Evolutionary conservation across 1,284 basidiomycete genomes (phyloP), one percentile per base, ranked within the genome.

Genomic region (Austroboletus olivaceoglutinosus): DNA sequence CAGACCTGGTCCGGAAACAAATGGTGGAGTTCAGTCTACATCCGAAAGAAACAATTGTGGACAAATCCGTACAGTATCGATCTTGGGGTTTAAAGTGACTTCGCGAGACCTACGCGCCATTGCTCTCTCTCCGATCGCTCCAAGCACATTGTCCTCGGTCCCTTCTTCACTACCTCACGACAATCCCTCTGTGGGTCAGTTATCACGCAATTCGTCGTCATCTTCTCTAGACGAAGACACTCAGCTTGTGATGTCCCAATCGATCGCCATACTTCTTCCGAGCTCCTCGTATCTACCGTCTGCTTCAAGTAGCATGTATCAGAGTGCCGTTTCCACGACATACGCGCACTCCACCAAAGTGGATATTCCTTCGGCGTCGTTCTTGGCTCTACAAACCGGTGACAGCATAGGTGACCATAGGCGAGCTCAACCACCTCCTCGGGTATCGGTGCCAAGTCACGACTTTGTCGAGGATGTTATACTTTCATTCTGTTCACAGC

Each of bases 191-290:
- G 25, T 29, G 18, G 15, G 37, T 34, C 75, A 47, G 53, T 67
- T 67, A 23, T 73, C 76, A 37, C 76, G 75, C 38, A 73, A 63
- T 22, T 74, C 73, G 0, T 80, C 78, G 0, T 64, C 64, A 1
- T 71, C 70, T 21, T 79, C 77, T 42, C 55, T 86, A 41, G 86
- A 89, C 53, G 86, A 89, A 58, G 82, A 84, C 37, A 75, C 77
- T 2, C 78, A 80, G 41, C 69, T 80, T 62, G 69, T 77, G 49
- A 90, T 91, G 87, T 85, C 86, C 5, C 87, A 89, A 60, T 90
- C 88, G 6, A 72, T 91, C 41, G 82, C 77, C 7, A 75, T 71
- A 39, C 73, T 91, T 36, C 78, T 77, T 50, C 72, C 73, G 30
- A 61, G 72, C 31, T 56, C 72, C n/a, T 48, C 54, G 5, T 81